Evolutionary conservation across 2,329 filamentous ascomycete genomes (phyloP).

Genomic region (Trichoderma sp.): DNA sequence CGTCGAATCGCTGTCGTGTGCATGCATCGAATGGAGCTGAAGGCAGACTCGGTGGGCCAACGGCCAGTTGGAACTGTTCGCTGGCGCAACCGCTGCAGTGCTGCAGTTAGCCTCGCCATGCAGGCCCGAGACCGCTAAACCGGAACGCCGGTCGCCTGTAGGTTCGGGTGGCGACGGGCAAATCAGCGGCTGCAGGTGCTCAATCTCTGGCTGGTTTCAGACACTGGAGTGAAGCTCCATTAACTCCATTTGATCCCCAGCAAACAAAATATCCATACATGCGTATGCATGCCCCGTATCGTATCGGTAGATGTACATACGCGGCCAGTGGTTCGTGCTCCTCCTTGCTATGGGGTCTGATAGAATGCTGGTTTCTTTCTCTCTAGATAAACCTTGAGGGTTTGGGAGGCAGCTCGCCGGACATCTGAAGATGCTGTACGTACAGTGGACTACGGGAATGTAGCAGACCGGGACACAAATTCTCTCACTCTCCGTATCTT

Average conservation of each 20-base stretch:
- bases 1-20: background rate
- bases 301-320: background rate
- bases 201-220: background rate
- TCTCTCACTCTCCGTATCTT: background rate
- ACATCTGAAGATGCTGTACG: background rate
- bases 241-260: background rate
- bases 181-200: constrained; percentile 3
- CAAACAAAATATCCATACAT: too few species aligned
- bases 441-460: too few species aligned
- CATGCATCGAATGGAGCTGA: background rate
- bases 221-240: background rate
- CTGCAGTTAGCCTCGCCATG: constrained; percentile 20
- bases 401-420: constrained; percentile 1
- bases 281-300: too few species aligned
- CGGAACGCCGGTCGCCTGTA: constrained; percentile 11
- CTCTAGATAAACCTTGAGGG: background rate
- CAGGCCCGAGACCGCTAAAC: constrained; percentile 7
- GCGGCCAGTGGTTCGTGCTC: background rate
- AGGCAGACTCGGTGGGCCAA: constrained; percentile 18
- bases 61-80: background rate
- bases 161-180: constrained; percentile 18
- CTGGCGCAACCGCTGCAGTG: constrained; percentile 8
- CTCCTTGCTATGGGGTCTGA: background rate
- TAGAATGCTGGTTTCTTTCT: background rate
- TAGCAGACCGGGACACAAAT: background rate